Percentiles rank a stretch among this genome's conserved stretches.
phyloP scores from a whole-genome alignment of 179 eudicot genomes.

The Drosera spatulata region DNA sequence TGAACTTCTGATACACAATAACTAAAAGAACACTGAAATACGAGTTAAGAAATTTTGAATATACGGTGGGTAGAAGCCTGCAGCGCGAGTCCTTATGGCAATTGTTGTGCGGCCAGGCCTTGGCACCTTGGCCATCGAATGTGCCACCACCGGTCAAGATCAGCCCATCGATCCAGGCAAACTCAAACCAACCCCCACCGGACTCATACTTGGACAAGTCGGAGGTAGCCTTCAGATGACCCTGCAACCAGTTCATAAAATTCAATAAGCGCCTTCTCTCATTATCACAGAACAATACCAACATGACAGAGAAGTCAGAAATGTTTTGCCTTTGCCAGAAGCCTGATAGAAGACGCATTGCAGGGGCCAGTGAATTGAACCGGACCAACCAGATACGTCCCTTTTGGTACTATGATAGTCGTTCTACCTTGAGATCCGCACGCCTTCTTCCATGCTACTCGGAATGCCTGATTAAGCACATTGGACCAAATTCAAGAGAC shows the following conservation, averaged over 20 bases:
- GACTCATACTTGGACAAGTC: background rate
- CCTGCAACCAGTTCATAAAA: background rate
- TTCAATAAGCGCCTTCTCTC: background rate
- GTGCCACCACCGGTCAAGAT: conserved; percentile 10
- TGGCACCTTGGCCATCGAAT: conserved; percentile 9
- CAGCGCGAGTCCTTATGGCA: conserved; percentile 8
- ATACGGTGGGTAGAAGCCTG: conserved; percentile 3
- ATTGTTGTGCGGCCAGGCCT: conserved; percentile 6
- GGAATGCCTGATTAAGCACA: conserved; percentile 11
- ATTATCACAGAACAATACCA: background rate
- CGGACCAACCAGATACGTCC: conserved; percentile 33
- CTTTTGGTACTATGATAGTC: conserved; percentile 23
- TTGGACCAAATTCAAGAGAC: too few relatives aligned
- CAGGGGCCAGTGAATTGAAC: conserved; percentile 32
- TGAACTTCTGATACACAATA: too few relatives aligned
- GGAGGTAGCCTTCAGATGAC: conserved; percentile 7
- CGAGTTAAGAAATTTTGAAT: background rate
- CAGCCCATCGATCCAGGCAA: conserved; percentile 5
- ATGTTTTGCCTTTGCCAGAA: conserved; percentile 17
- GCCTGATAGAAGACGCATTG: conserved; percentile 19
- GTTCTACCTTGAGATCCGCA: conserved; percentile 25
- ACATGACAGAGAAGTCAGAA: background rate
- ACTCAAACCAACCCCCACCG: conserved; percentile 8
- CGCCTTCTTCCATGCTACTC: conserved; percentile 28
- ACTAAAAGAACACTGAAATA: too few relatives aligned